phyloP scores from a whole-genome alignment of 2,329 filamentous ascomycete species.

The Dactylellina drechsleri region DNA sequence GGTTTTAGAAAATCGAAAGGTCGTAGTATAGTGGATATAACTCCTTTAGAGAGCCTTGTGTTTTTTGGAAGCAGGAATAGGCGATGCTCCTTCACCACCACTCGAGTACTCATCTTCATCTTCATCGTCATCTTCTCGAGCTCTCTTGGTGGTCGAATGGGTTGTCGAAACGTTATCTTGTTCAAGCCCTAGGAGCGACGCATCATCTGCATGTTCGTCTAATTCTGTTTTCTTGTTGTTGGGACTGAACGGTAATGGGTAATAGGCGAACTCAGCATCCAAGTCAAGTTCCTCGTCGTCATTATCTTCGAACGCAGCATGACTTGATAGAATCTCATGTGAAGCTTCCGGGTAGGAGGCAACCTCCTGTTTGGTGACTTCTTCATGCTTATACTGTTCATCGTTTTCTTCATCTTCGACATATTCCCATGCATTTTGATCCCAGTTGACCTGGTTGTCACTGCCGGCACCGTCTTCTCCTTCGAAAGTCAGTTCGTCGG shows the following conservation, averaged over 20 bases:
- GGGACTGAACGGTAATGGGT: slow-evolving; percentile 35
- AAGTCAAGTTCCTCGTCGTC: slow-evolving; percentile 15
- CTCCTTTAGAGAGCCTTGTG: slow-evolving; percentile 25
- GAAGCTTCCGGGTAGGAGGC: slow-evolving; percentile 2
- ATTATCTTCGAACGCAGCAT: background rate
- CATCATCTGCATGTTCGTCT: slow-evolving; percentile 28
- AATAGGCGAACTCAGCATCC: slow-evolving; percentile 42
- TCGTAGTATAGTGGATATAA: background rate
- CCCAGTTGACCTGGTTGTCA: slow-evolving; percentile 27
- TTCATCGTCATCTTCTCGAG: slow-evolving; percentile 42
- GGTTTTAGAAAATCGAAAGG: background rate
- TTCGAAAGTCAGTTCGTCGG: slow-evolving; percentile 9
- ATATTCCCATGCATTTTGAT: slow-evolving; percentile 32
- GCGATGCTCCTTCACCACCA: slow-evolving; percentile 21
- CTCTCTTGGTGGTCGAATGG: slow-evolving; percentile 37
- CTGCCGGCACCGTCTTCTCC: slow-evolving; percentile 7
- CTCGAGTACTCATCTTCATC: slow-evolving; percentile 29
- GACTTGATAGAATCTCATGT: background rate
- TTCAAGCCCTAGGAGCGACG: slow-evolving; percentile 31
- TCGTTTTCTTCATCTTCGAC: slow-evolving; percentile 24
- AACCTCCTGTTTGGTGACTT: slow-evolving; percentile 2
- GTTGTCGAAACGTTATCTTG: slow-evolving; percentile 36
- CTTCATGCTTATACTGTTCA: slow-evolving; percentile 17
- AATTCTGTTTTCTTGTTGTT: background rate
- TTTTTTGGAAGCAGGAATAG: slow-evolving; percentile 40